Evolutionary conservation across 2,329 filamentous ascomycete genomes (phyloP).

Genomic region (Thielaviopsis ethacetica): DNA sequence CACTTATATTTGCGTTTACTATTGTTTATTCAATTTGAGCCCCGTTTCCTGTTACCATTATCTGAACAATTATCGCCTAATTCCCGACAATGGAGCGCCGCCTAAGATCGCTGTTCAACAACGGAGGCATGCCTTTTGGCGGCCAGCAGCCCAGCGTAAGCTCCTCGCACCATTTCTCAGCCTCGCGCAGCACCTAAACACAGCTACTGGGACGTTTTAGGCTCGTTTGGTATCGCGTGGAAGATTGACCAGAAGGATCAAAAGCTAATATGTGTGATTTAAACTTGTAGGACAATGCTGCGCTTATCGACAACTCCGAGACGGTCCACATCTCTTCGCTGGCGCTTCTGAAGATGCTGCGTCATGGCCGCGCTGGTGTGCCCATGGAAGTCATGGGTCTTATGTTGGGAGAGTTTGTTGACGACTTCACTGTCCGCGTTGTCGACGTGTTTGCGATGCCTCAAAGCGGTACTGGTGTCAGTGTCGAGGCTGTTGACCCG

Average conservation of each 20-base stretch:
- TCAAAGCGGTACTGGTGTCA: constrained; percentile 93
- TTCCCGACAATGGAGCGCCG: constrained; percentile 6
- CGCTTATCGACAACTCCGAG: constrained; percentile 95
- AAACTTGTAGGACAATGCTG: constrained; percentile 56
- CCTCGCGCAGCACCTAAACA: background rate
- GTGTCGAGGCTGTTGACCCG: constrained; percentile 93
- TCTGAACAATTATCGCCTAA: background rate
- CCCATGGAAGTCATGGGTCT: constrained; percentile 99
- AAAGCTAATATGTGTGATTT: background rate
- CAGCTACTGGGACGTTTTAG: background rate
- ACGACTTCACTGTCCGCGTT: constrained; percentile 59
- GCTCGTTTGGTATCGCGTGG: too few species aligned
- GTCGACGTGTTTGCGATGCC: constrained; percentile 99
- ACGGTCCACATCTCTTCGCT: constrained; percentile 98
- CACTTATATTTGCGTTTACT: background rate
- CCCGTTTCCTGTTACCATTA: background rate
- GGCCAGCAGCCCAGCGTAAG: constrained; percentile 9
- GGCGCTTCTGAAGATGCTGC: constrained; percentile 93
- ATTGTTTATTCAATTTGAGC: background rate
- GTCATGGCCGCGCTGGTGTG: constrained; percentile 90
- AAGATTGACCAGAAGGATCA: background rate
- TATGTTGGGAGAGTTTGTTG: constrained; percentile 48
- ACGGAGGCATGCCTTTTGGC: background rate
- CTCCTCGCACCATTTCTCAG: background rate
- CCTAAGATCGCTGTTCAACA: constrained; percentile 9